Percentiles rank a stretch among this genome's conserved stretches.
These are phyloP conservation scores for Phytomonas francai DNA, from an alignment of 208 protist species.

Conservation along the genomic window DNA sequence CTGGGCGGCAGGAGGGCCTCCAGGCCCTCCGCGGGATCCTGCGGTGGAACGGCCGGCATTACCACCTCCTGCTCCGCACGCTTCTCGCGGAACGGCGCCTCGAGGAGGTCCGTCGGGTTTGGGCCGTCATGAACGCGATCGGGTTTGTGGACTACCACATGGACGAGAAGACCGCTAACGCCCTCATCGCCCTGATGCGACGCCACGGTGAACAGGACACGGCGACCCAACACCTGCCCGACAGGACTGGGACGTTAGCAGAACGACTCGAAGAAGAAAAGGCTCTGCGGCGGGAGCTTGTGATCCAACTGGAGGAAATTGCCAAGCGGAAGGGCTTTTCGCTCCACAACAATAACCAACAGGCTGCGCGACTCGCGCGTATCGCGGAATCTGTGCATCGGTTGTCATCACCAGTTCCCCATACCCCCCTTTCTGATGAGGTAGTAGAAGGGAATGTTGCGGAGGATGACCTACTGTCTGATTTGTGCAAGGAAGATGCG, in stretches of 20 bases:
- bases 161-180: slow-evolving; percentile 43
- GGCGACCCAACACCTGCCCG: slow-evolving; percentile 2
- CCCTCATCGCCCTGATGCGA: slow-evolving; percentile 39
- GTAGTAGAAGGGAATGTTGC: not conserved
- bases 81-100: slow-evolving; percentile 40
- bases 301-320: slow-evolving; percentile 41
- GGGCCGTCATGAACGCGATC: slow-evolving; percentile 55
- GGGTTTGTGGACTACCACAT: slow-evolving; percentile 60
- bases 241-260: not conserved
- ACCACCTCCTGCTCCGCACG: slow-evolving; percentile 57
- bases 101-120: slow-evolving; percentile 47
- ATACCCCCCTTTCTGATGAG: not conserved
- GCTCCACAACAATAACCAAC: slow-evolving; percentile 26
- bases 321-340: slow-evolving; percentile 23
- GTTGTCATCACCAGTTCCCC: not conserved
- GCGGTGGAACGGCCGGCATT: slow-evolving; percentile 63
- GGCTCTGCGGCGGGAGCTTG: slow-evolving; percentile 28
- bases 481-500: not conserved
- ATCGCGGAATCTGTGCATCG: slow-evolving; percentile 30
- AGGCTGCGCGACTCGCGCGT: slow-evolving; percentile 24
- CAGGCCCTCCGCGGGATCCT: slow-evolving; percentile 35
- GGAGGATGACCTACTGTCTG: not conserved
- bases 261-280: slow-evolving; percentile 19
- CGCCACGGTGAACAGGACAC: slow-evolving; percentile 15
- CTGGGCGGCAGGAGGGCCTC: not conserved